Conservation (phyloP, 2,329 filamentous ascomycete species). For the Paracoccidioides brasiliensis region DNA sequence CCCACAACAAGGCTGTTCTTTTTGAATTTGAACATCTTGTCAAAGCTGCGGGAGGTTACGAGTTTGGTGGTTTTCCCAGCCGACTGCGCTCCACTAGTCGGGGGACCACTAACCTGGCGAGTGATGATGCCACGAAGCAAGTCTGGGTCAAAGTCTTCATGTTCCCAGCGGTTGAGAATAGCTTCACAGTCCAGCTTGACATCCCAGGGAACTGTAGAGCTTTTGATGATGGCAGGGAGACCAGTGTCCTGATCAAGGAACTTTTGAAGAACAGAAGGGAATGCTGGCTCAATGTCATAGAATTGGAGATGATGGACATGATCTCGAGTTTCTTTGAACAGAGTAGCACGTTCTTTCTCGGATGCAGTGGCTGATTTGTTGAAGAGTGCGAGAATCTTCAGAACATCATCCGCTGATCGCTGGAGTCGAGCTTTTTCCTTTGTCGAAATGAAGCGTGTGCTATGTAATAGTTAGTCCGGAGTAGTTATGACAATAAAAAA, state of each 20-base stretch:
- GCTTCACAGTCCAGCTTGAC: conserved; percentile 9
- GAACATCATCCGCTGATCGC: not conserved
- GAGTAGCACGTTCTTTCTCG: not conserved
- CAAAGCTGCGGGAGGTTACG: conserved; percentile 7
- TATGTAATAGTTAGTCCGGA: not conserved
- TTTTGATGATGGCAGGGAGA: conserved; percentile 7
- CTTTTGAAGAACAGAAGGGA: conserved; percentile 1
- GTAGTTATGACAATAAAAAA: not conserved
- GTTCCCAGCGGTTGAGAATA: conserved; percentile 7
- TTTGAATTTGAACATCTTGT: conserved; percentile 4
- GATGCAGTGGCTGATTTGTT: not conserved
- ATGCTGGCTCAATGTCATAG: conserved; percentile 2
- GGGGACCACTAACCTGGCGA: no score
- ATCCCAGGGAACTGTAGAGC: conserved; percentile 8
- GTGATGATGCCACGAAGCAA: conserved; percentile 7
- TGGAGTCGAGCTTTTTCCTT: not conserved
- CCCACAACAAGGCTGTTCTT: conserved; percentile 3
- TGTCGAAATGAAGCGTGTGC: not conserved
- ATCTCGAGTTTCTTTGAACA: conserved; percentile 6
- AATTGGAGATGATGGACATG: conserved; percentile 8
- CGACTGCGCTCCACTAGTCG: no score
- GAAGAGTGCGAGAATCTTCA: not conserved
- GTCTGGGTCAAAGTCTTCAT: conserved; percentile 7
- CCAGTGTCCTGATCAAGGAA: conserved; percentile 8
- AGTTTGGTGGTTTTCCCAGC: not conserved